Evolutionary conservation across 768 basidiomycete genomes (phyloP).

Genomic region (Lactifluus volemus): DNA sequence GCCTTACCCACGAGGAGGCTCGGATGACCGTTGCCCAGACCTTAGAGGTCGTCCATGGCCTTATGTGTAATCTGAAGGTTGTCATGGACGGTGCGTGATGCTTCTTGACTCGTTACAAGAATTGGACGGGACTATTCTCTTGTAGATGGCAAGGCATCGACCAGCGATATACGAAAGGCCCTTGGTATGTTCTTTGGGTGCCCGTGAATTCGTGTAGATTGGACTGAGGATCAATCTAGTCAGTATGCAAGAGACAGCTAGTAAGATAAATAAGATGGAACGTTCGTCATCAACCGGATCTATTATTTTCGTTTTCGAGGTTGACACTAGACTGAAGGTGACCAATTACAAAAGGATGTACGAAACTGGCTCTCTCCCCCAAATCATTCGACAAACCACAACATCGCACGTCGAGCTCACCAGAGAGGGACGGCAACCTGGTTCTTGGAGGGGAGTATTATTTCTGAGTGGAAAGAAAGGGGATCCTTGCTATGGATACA

Average conservation of each 20-base stretch:
- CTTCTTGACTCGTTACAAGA: background rate
- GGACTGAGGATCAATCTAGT: background rate
- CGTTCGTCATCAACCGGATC: background rate
- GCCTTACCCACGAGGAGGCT: no score
- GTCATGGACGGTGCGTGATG: background rate
- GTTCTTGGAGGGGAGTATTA: background rate
- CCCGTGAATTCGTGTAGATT: no score
- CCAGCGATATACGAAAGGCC: background rate
- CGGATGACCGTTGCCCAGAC: background rate
- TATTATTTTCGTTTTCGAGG: no score
- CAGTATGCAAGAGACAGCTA: background rate
- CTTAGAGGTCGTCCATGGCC: background rate
- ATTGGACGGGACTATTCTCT: background rate
- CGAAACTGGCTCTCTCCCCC: background rate
- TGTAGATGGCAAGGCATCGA: background rate
- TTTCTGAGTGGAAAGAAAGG: background rate
- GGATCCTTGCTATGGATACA: conserved; percentile 6
- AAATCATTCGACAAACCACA: background rate
- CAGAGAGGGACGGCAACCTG: background rate
- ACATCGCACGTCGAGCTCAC: background rate
- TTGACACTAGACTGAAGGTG: background rate
- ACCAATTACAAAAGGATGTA: background rate
- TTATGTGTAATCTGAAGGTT: background rate
- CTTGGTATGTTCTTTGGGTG: background rate
- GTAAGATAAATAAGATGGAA: background rate